Evolutionary conservation across 257 asterid species (phyloP), one percentile per base, ranked within the genome.

Genomic region (Solanum pennellii): DNA sequence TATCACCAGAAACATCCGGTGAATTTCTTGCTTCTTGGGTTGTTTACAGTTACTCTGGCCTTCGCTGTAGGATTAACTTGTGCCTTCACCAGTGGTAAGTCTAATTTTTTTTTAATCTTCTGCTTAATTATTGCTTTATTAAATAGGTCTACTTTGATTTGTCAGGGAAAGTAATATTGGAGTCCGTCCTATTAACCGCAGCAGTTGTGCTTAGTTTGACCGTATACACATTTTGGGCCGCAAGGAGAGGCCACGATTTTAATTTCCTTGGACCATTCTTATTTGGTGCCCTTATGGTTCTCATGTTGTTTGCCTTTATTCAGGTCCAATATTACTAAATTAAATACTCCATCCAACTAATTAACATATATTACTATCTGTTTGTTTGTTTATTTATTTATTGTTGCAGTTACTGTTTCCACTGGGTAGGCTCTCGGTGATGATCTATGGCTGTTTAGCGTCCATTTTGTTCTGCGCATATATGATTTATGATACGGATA

Each of bases 31-130:
- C 94, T 96, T n/a, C 98, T 97, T 85, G 98, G 92, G 73, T 2
- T 97, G 11, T 97, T 97, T 83, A 95, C 99, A 8, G 83, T 91
- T 83, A 42, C 98, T 29, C 88, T 97, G 15, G 94, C 99, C 3
- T 95, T 93, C 3, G 92, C 92, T 3, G 91, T 95, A 83, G 99
- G 99, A 44, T 89, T 97, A 90, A 92, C 98, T 52, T 95, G 98
- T 77, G 94, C 99, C 8, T 94, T 20, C 89, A 93, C 97, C 2
- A 87, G 93, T 74, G 99, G 98, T 95, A 80, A 89, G 92, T 45
- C 1, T 33, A 25, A 66, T 68, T 23, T 20, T 20, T 16, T 18
- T 14, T 52, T 4, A 12, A 42, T 41, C 59, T 13, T 14, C 60
- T 15, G 60, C 60, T 56, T 18, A 41, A 18, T 56, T 56, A 56